A percentile compares a stretch with the other conserved stretches of the same genome.
These are phyloP conservation scores for Hypoxylon intermedium DNA, from an alignment of 495 filamentous ascomycete genomes.

Conservation along the genomic window DNA sequence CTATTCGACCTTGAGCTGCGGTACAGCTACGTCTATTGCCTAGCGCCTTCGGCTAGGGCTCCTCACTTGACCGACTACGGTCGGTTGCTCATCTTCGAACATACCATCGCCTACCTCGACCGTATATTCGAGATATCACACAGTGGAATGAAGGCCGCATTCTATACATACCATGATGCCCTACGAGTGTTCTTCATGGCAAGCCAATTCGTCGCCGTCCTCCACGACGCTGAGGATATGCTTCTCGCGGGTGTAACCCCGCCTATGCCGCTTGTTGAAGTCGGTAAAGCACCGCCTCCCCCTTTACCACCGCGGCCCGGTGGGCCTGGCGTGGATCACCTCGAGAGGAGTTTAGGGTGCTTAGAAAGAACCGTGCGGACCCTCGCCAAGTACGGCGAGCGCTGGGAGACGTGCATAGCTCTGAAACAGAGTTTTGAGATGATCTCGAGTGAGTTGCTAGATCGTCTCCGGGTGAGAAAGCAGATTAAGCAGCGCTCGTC, in stretches of 20 bases:
- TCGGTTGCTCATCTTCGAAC: slow-evolving; percentile 79
- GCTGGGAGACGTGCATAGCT: slow-evolving; percentile 56
- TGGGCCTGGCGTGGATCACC: slow-evolving; percentile 45
- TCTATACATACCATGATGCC: slow-evolving; percentile 77
- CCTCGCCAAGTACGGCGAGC: slow-evolving; percentile 56
- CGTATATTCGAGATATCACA: slow-evolving; percentile 63
- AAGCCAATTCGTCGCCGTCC: slow-evolving; percentile 70
- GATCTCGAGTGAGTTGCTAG: slow-evolving; percentile 45
- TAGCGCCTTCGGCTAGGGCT: slow-evolving; percentile 75
- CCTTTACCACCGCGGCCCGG: slow-evolving; percentile 42
- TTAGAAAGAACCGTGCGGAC: slow-evolving; percentile 53
- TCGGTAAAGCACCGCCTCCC: slow-evolving; percentile 47
- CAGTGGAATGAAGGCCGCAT: slow-evolving; percentile 56
- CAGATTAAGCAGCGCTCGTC: slow-evolving; percentile 39
- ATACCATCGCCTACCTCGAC: slow-evolving; percentile 74
- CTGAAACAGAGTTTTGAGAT: slow-evolving; percentile 54
- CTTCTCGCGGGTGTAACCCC: slow-evolving; percentile 49
- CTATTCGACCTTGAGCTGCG: slow-evolving; percentile 81
- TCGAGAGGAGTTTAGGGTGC: slow-evolving; percentile 54
- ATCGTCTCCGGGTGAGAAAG: slow-evolving; percentile 42
- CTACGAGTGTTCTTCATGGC: slow-evolving; percentile 75
- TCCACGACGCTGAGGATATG: slow-evolving; percentile 62
- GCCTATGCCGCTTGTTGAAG: slow-evolving; percentile 40
- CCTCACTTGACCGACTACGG: slow-evolving; percentile 70
- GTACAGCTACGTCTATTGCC: slow-evolving; percentile 83